Percentiles rank a stretch among this genome's conserved stretches.
phyloP scores from a whole-genome alignment of 2,329 filamentous ascomycete genomes.

The Paecilomyces fulvus region DNA sequence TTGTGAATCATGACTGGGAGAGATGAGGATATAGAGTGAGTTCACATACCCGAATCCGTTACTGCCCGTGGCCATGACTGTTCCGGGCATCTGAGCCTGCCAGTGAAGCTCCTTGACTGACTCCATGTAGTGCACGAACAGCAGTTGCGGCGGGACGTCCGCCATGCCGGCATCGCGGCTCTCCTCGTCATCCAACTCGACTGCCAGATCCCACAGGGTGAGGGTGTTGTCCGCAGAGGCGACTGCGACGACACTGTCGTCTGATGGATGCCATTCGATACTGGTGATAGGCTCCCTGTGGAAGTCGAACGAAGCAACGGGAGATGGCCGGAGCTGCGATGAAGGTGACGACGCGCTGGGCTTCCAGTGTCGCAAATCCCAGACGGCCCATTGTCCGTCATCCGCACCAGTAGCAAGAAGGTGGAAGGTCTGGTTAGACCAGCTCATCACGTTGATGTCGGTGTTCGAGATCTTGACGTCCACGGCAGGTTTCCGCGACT shows the following conservation, averaged over 20 bases:
- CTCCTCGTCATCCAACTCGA: constrained; percentile 95
- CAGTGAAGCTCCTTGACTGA: constrained; percentile 94
- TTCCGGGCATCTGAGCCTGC: constrained; percentile 92
- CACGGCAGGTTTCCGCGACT: constrained; percentile 79
- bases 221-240: constrained; percentile 89
- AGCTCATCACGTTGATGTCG: constrained; percentile 95
- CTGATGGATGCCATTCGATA: constrained; percentile 94
- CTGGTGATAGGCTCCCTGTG: constrained; percentile 95
- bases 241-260: constrained; percentile 90
- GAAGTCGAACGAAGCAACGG: constrained; percentile 90
- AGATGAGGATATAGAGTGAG: background rate
- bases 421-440: constrained; percentile 82
- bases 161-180: constrained; percentile 78
- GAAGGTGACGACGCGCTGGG: constrained; percentile 44
- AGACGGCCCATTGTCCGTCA: constrained; percentile 88
- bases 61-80: constrained; percentile 80
- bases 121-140: constrained; percentile 96
- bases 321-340: constrained; percentile 52
- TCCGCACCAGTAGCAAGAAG: constrained; percentile 88
- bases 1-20: background rate
- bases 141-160: constrained; percentile 84
- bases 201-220: constrained; percentile 92
- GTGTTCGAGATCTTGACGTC: constrained; percentile 73
- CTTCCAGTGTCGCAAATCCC: constrained; percentile 96
- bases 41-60: constrained; percentile 60